Evolutionary conservation across 352 stramenopile species (phyloP), one percentile per base, ranked within the genome.

Genomic region (Phytophthora agathidicida): DNA sequence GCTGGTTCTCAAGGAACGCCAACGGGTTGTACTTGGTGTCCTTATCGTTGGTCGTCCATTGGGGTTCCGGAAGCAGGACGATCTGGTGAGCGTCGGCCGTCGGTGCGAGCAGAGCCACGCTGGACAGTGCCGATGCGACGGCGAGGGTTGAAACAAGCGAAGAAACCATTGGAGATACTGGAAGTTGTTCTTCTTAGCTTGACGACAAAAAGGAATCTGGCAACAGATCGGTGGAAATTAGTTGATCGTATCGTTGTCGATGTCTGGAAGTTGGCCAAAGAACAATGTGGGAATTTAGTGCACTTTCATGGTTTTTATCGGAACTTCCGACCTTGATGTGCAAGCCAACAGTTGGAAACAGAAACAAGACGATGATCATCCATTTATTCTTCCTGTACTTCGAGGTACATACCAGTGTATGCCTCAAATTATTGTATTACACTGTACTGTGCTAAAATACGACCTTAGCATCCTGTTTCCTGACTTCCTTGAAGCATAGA

Each of bases 1-100:
- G 65, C n/a, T 83, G 56, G 37, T 72, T 68, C 36, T 82, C 76
- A 3, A 84, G 68, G 56, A 82, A 81, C 3, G 65, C 73, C 10
- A 80, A 46, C 3, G 73, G 71, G 28, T 77, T 72, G 54, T 73
- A 75, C 57, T 75, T 66, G 38, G 57, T 68, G 7, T 70, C 65
- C 22, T 56, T 57, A 11, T 70, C 58, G 0, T 60, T 39, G 3
- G 64, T 64, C 10, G 55, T 79, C 44, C 52, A 79, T 31, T 51
- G 61, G 9, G 58, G 57, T 16, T 60, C 39, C 11, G 73, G 73
- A 1, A 75, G 49, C 11, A 75, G 66, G 36, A 78, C 56, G 27
- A 68, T 61, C 42, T 72, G 55, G 41, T 82, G 69, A 5, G 69
- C 73, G n/a, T 75, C 49, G 9, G 54, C 48, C 10, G 31, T 51